Evolutionary conservation across 768 basidiomycete species (phyloP).

Genomic region (Daedaleopsis nitida): DNA sequence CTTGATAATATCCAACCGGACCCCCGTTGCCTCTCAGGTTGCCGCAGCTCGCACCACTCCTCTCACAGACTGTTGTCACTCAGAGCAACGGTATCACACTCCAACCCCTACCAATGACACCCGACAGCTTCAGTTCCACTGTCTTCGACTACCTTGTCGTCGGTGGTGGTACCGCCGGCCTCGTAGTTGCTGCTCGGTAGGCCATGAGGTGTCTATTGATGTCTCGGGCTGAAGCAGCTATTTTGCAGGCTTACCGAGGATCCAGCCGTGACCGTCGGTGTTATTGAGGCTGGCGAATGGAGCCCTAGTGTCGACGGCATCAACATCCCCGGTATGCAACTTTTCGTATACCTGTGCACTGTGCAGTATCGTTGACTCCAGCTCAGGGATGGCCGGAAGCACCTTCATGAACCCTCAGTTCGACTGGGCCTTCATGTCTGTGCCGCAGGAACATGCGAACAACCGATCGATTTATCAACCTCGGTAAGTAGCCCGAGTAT

Average conservation of each 20-base stretch:
- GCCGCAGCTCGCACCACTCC: too few relatives aligned
- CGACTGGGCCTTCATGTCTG: slow-evolving; percentile 23
- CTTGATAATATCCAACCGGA: too few relatives aligned
- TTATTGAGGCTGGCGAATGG: slow-evolving; percentile 34
- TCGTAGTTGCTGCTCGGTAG: slow-evolving; percentile 7
- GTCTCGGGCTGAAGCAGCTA: neutral
- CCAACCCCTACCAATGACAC: neutral
- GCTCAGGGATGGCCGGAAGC: slow-evolving; percentile 2
- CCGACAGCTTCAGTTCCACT: neutral
- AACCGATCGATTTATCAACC: slow-evolving; percentile 12
- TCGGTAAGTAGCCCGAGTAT: neutral
- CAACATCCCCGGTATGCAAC: slow-evolving; percentile 1
- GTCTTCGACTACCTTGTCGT: slow-evolving; percentile 16
- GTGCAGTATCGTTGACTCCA: neutral
- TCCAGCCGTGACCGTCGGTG: slow-evolving; percentile 34
- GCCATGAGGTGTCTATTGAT: neutral
- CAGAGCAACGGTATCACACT: too few relatives aligned
- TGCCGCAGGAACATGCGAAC: slow-evolving; percentile 17
- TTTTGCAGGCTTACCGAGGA: slow-evolving; percentile 35
- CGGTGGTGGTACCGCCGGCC: slow-evolving; percentile 6
- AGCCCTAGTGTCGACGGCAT: slow-evolving; percentile 8
- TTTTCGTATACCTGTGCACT: neutral
- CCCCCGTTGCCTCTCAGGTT: too few relatives aligned
- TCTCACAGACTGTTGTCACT: too few relatives aligned
- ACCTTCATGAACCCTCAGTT: slow-evolving; percentile 19